A percentile compares a stretch with the other conserved stretches of the same genome.
Evolutionary conservation across 352 stramenopile genomes (phyloP).

Genomic region (Elongisporangium undulatum): DNA sequence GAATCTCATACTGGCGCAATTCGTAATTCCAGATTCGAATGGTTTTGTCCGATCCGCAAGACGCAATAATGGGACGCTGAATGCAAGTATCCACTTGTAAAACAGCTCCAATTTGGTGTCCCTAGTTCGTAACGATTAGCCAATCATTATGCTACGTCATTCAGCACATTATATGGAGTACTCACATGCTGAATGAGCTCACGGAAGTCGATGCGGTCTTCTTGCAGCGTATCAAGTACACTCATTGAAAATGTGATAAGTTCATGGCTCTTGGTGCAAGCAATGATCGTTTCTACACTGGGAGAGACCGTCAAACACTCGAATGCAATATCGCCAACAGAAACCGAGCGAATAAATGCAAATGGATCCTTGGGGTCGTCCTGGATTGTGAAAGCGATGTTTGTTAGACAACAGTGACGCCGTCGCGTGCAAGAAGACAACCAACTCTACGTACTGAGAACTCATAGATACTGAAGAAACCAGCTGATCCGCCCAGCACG

Average conservation of each 20-base stretch:
- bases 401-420: background rate
- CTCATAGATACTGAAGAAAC: constrained; percentile 78
- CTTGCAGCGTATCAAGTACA: constrained; percentile 70
- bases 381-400: constrained; percentile 14
- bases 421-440: background rate
- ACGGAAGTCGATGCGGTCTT: constrained; percentile 59
- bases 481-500: constrained; percentile 60
- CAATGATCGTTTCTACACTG: constrained; percentile 53
- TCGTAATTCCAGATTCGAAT: constrained; percentile 89
- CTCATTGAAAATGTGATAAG: constrained; percentile 66
- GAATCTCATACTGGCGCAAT: constrained; percentile 50
- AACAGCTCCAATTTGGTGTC: constrained; percentile 52
- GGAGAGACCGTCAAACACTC: constrained; percentile 70
- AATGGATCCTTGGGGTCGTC: constrained; percentile 79
- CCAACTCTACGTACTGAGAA: constrained; percentile 31
- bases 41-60: constrained; percentile 79
- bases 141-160: background rate
- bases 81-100: constrained; percentile 81
- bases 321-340: constrained; percentile 68
- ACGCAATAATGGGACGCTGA: constrained; percentile 76
- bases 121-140: constrained; percentile 14
- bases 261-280: constrained; percentile 64
- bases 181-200: constrained; percentile 56
- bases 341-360: constrained; percentile 62
- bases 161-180: constrained; percentile 4